Percentiles rank a stretch among this genome's conserved stretches.
Evolutionary conservation across 2,329 filamentous ascomycete genomes (phyloP).

Genomic region (Cladosporium colombiae): DNA sequence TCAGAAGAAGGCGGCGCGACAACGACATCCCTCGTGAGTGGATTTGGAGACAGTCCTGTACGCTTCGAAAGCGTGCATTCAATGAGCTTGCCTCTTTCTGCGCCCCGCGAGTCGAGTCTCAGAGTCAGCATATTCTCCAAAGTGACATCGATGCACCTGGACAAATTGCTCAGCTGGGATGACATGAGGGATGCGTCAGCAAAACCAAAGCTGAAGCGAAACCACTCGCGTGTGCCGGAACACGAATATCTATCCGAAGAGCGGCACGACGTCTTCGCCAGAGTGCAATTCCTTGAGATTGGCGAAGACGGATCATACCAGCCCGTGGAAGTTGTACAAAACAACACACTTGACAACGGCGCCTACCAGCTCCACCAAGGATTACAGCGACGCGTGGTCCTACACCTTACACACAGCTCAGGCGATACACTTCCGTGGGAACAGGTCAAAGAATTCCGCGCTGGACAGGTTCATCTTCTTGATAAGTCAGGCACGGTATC

Average conservation of each 20-base stretch:
- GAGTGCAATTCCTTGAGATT: conserved; percentile 86
- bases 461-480: conserved; percentile 79
- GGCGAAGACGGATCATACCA: conserved; percentile 88
- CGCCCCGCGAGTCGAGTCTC: conserved; percentile 71
- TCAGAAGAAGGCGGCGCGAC: conserved; percentile 87
- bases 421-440: conserved; percentile 88
- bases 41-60: conserved; percentile 89
- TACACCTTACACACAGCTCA: conserved; percentile 89
- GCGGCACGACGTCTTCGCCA: conserved; percentile 86
- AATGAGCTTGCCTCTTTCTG: conserved; percentile 86
- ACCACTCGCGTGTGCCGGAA: conserved; percentile 71
- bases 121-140: conserved; percentile 89
- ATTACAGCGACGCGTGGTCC: conserved; percentile 80
- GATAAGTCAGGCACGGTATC: conserved; percentile 84
- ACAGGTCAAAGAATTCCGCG: conserved; percentile 72
- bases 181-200: conserved; percentile 82
- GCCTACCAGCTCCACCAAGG: conserved; percentile 96
- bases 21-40: conserved; percentile 89
- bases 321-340: conserved; percentile 89
- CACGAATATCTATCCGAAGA: conserved; percentile 92
- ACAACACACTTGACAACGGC: conserved; percentile 78
- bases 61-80: conserved; percentile 97
- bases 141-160: conserved; percentile 89
- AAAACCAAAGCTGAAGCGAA: conserved; percentile 58
- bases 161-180: conserved; percentile 97